Conservation (phyloP, 768 basidiomycete species). For the Boletus rubroflammeus region DNA sequence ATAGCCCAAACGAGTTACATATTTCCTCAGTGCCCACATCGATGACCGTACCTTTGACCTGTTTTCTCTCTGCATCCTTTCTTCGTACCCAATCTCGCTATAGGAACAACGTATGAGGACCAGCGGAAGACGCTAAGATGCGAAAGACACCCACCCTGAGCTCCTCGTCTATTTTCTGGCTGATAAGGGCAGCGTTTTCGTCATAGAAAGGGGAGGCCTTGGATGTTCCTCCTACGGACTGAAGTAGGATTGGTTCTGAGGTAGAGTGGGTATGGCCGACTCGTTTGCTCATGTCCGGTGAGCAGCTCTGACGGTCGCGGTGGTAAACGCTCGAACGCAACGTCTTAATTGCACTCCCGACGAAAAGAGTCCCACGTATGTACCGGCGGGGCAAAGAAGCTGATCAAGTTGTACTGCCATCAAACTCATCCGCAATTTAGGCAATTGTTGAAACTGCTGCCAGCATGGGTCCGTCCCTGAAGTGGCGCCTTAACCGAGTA, state of each 20-base stretch:
- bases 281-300: slow-evolving; percentile 27
- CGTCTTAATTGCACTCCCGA: slow-evolving; percentile 31
- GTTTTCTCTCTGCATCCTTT: slow-evolving; percentile 43
- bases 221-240: slow-evolving; percentile 29
- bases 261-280: slow-evolving; percentile 28
- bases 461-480: slow-evolving; percentile 15
- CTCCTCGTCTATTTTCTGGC: slow-evolving; percentile 55
- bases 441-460: slow-evolving; percentile 16
- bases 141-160: slow-evolving; percentile 39
- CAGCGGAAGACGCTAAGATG: background rate
- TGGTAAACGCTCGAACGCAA: slow-evolving; percentile 19
- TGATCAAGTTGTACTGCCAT: slow-evolving; percentile 30
- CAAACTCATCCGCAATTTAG: slow-evolving; percentile 24
- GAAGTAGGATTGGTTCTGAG: slow-evolving; percentile 31
- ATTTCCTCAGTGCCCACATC: background rate
- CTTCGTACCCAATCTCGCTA: slow-evolving; percentile 49
- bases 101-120: slow-evolving; percentile 7
- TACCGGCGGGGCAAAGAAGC: slow-evolving; percentile 35
- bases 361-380: slow-evolving; percentile 35
- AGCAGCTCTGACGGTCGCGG: slow-evolving; percentile 9
- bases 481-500: slow-evolving; percentile 11
- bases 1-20: slow-evolving; percentile 3
- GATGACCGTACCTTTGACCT: slow-evolving; percentile 49
- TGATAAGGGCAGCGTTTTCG: slow-evolving; percentile 44
- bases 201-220: slow-evolving; percentile 37